Conservation (phyloP, 768 basidiomycete genomes). For the Cyclocybe cylindracea region DNA sequence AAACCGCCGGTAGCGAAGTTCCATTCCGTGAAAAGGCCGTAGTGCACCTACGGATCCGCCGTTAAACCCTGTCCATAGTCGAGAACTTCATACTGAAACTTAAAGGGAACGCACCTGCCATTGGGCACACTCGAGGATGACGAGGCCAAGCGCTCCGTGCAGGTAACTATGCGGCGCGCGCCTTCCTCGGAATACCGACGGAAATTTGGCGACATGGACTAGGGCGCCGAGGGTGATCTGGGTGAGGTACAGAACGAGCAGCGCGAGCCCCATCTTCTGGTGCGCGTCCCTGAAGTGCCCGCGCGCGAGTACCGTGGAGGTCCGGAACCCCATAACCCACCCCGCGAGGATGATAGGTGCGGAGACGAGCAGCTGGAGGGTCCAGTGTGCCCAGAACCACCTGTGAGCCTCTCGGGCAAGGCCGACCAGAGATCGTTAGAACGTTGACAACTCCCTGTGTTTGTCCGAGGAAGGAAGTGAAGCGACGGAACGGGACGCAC, state of each 20-base stretch:
- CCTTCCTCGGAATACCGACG: slow-evolving; percentile 32
- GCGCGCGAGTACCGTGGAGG: slow-evolving; percentile 29
- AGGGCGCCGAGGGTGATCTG: slow-evolving; percentile 54
- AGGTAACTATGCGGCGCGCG: slow-evolving; percentile 56
- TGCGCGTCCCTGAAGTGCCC: slow-evolving; percentile 44
- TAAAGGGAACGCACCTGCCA: slow-evolving; percentile 39
- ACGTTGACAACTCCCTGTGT: no score
- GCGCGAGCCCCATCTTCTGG: slow-evolving; percentile 51
- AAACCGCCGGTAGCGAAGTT: slow-evolving; percentile 27
- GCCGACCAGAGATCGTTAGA: background rate
- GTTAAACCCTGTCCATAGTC: slow-evolving; percentile 6
- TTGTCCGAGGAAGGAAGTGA: background rate
- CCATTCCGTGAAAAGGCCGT: slow-evolving; percentile 53
- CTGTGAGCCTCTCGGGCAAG: slow-evolving; percentile 20
- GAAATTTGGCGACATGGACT: slow-evolving; percentile 56
- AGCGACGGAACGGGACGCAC: slow-evolving; percentile 27
- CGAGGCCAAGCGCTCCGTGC: slow-evolving; percentile 54
- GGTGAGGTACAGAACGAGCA: slow-evolving; percentile 53
- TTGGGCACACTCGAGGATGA: slow-evolving; percentile 53
- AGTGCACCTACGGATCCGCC: slow-evolving; percentile 38
- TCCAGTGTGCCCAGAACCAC: slow-evolving; percentile 53
- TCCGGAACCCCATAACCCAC: slow-evolving; percentile 42
- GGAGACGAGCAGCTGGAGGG: slow-evolving; percentile 50
- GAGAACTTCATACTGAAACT: background rate
- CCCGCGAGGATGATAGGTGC: slow-evolving; percentile 56